A percentile compares a stretch with the other conserved stretches of the same genome.
Conservation (phyloP, 768 basidiomycete species). For the Lactifluus subvellereus region DNA sequence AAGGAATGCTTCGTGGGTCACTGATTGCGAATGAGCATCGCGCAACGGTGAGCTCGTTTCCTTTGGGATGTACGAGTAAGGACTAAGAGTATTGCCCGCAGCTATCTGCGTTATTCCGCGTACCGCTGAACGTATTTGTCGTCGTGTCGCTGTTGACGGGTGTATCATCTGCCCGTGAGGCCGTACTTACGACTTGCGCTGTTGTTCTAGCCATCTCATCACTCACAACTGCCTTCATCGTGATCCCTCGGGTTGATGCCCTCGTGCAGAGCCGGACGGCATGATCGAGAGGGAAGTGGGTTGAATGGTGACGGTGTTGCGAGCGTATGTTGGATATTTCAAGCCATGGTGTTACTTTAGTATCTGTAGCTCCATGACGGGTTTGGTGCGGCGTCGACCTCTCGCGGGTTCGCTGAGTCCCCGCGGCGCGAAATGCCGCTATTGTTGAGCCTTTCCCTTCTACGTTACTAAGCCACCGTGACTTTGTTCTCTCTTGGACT, state of each 20-base stretch:
- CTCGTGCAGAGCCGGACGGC: conserved; percentile 6
- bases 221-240: conserved; percentile 47
- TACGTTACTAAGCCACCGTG: neutral
- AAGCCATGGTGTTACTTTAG: neutral
- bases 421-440: neutral
- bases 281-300: conserved; percentile 28
- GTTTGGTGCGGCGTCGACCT: neutral
- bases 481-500: neutral
- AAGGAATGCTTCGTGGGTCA: conserved; percentile 64
- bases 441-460: neutral
- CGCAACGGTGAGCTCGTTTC: conserved; percentile 51
- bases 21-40: conserved; percentile 67
- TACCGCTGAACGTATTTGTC: conserved; percentile 70
- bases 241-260: conserved; percentile 27
- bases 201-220: conserved; percentile 54
- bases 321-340: neutral
- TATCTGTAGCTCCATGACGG: neutral
- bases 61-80: neutral
- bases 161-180: conserved; percentile 55
- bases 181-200: conserved; percentile 55
- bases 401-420: neutral
- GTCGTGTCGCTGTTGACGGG: conserved; percentile 64
- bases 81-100: conserved; percentile 26
- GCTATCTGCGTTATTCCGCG: conserved; percentile 67
- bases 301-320: neutral